These are phyloP conservation scores for Achaetomium macrosporum DNA, from an alignment of 2,329 filamentous ascomycete genomes.

Conservation along the genomic window DNA sequence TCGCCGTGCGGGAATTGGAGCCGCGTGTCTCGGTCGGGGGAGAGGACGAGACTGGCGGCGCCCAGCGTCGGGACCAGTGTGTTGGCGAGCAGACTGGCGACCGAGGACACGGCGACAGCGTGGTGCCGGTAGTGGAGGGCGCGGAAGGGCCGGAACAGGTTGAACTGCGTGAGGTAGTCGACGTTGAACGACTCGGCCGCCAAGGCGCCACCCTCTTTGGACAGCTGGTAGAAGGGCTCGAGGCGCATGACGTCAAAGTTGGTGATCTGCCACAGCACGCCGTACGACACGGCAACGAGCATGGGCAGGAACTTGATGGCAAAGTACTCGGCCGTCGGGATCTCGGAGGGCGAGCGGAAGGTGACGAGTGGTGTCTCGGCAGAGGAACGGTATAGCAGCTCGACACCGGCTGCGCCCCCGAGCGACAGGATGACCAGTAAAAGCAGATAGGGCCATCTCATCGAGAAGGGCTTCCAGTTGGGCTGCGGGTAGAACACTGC, in stretches of 20 bases:
- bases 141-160: conserved; percentile 57
- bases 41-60: conserved; percentile 55
- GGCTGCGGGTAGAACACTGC: conserved; percentile 56
- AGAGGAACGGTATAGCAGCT: conserved; percentile 50
- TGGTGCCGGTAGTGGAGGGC: conserved; percentile 60
- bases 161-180: conserved; percentile 65
- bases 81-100: conserved; percentile 59
- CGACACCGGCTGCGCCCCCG: conserved; percentile 45
- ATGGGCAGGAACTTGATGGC: conserved; percentile 59
- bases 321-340: conserved; percentile 51
- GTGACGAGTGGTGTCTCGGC: conserved; percentile 38
- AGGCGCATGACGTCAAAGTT: conserved; percentile 62
- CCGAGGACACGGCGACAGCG: conserved; percentile 60
- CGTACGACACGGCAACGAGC: conserved; percentile 54
- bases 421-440: conserved; percentile 50
- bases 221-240: conserved; percentile 62
- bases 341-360: conserved; percentile 46
- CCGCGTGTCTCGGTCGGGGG: conserved; percentile 45
- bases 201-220: conserved; percentile 52
- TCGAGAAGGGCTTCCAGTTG: conserved; percentile 62
- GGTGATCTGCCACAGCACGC: conserved; percentile 60
- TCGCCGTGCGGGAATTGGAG: conserved; percentile 33
- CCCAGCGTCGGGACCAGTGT: conserved; percentile 64
- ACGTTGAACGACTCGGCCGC: conserved; percentile 65
- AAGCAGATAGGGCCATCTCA: conserved; percentile 56